Conservation (phyloP, 2,329 filamentous ascomycete genomes). For the Diaporthe caulivora region DNA sequence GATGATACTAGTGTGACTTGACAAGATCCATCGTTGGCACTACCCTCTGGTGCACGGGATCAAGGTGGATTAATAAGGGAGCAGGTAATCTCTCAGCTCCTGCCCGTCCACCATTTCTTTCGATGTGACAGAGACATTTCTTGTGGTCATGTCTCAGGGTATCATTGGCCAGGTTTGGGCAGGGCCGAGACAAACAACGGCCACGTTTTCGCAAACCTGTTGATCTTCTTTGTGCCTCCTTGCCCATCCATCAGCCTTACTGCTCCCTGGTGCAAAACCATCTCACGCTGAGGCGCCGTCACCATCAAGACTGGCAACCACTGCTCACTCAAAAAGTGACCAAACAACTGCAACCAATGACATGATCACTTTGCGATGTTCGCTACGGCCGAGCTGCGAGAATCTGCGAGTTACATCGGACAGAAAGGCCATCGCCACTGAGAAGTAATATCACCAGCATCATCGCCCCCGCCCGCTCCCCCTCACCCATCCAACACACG, state of each 20-base stretch:
- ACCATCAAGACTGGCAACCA: not conserved
- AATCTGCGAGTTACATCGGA: not conserved
- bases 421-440: not conserved
- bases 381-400: slow-evolving; percentile 11
- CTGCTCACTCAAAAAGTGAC: not conserved
- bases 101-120: slow-evolving; percentile 4
- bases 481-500: not conserved
- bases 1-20: slow-evolving; percentile 25
- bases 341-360: not conserved
- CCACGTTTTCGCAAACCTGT: slow-evolving; percentile 3
- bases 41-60: slow-evolving; percentile 16
- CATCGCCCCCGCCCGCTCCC: not conserved
- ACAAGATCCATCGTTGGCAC: slow-evolving; percentile 5
- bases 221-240: slow-evolving; percentile 16
- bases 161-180: slow-evolving; percentile 27
- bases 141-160: slow-evolving; percentile 34
- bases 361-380: slow-evolving; percentile 23
- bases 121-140: slow-evolving; percentile 31
- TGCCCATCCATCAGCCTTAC: not conserved
- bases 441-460: not conserved
- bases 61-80: slow-evolving; percentile 24
- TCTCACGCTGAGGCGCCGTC: not conserved
- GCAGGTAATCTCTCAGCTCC: slow-evolving; percentile 22
- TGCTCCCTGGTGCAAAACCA: not conserved
- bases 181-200: slow-evolving; percentile 31